Evolutionary conservation across 2,329 filamentous ascomycete species (phyloP).

Genomic region (Penicillium sp.): DNA sequence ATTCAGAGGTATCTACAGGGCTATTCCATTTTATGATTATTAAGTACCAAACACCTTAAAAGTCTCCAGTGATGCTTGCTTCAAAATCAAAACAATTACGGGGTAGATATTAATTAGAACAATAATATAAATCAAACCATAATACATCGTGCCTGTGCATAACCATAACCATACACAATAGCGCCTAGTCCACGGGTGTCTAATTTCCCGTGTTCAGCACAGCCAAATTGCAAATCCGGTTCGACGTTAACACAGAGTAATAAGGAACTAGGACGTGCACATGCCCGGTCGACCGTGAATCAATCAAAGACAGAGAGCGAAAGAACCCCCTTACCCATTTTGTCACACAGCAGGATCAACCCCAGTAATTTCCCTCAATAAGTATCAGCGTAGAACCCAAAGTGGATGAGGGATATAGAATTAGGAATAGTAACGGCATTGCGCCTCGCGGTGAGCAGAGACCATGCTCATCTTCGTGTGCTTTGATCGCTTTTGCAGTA

Average conservation of each 20-base stretch:
- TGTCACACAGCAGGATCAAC: constrained; percentile 9
- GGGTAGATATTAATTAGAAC: neutral
- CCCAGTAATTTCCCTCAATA: neutral
- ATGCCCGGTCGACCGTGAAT: neutral
- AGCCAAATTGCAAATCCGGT: constrained; percentile 12
- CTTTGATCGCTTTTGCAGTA: constrained; percentile 8
- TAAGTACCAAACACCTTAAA: too few relatives aligned
- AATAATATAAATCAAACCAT: neutral
- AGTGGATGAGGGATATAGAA: neutral
- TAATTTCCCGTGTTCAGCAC: neutral
- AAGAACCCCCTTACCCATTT: constrained; percentile 6
- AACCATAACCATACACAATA: constrained; percentile 2
- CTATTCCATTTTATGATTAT: neutral
- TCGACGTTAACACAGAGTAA: constrained; percentile 22
- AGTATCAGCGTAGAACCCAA: neutral
- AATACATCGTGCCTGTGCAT: neutral
- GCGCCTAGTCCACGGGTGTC: neutral
- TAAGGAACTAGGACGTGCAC: constrained; percentile 13
- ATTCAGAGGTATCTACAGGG: neutral
- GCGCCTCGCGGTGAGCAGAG: neutral
- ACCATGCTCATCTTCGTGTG: constrained; percentile 4
- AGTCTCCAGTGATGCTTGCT: neutral
- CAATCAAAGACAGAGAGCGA: constrained; percentile 2
- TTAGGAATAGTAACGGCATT: neutral
- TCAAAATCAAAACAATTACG: neutral